Percentiles rank a stretch among this genome's conserved stretches.
These are phyloP conservation scores for Lupinus albus DNA, from an alignment of 306 rosid genomes.

Conservation along the genomic window DNA sequence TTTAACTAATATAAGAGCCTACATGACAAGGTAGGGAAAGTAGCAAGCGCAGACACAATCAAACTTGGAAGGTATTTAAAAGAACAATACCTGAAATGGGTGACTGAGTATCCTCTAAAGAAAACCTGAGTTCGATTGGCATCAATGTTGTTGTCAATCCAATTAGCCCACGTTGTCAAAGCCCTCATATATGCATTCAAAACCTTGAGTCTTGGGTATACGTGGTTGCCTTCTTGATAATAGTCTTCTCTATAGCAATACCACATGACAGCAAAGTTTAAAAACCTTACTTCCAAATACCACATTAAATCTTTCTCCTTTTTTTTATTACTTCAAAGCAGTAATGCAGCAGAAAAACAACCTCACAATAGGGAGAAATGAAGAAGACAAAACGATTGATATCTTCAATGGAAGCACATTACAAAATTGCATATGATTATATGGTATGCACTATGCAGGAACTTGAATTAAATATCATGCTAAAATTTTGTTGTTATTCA, in stretches of 20 bases:
- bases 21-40: constrained; percentile 2
- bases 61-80: constrained; percentile 1
- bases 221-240: constrained; percentile 86
- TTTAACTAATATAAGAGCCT: not conserved
- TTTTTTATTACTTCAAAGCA: not conserved
- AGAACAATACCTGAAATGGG: constrained; percentile 79
- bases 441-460: constrained; percentile 4
- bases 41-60: not conserved
- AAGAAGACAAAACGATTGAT: constrained; percentile 10
- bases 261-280: constrained; percentile 24
- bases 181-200: constrained; percentile 81
- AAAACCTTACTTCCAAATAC: constrained; percentile 22
- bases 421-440: not conserved
- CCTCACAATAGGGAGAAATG: not conserved
- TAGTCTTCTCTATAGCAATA: constrained; percentile 72
- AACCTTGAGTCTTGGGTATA: constrained; percentile 79
- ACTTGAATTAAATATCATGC: not conserved
- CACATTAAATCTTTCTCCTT: too few species aligned
- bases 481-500: not conserved
- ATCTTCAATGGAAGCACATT: constrained; percentile 7
- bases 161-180: constrained; percentile 84
- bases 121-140: constrained; percentile 68
- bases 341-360: not conserved
- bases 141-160: constrained; percentile 72
- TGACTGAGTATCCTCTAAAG: constrained; percentile 89